Base-by-base conservation (phyloP, 176 grass and related monocot genomes). In the Alopecurus myosuroides region DNA sequence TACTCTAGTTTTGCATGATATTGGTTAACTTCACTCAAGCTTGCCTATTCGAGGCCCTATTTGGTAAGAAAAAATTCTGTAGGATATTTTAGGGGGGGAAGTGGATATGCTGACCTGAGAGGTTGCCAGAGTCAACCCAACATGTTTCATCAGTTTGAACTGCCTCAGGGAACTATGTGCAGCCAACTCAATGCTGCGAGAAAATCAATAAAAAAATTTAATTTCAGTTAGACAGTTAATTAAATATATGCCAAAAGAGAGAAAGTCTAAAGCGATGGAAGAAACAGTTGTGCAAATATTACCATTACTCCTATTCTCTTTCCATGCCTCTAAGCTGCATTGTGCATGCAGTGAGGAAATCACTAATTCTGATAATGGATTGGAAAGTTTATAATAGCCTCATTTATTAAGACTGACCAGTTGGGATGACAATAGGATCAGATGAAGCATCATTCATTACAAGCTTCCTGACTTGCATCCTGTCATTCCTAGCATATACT, bases 151-250 rank as follows among this genome's bases (percentile, higher is more conserved):
- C 77, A 98, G 68, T 25, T 95, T 98, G 39, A 86, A 64, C 74
- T 87, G 40, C 93, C 95, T 89, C 93, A 95, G 19, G 93, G 95
- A 55, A 98, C 93, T 85, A 95, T 91, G 82, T 93, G 95, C 57
- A 95, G 84, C 95, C 95, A 98, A 30, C 65, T 70, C 53, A 91
- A 98, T 17, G 89, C 92, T 71, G 90, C 91, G 91, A 93, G 71
- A 65, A 90, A 71, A 57, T 88, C 42, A 61, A 61, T n/a, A n/a
- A n/a, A n/a, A 1, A 71, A 11, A 34, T 78, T 37, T 45, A 1
- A 7, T 26, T 8, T 15, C 75, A 68, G 23, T 28, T 60, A 51
- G 51, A n/a, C 18, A 85, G 40, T 6, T 60, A n/a, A 28, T 40
- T 48, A 51, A 2, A 73, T 49, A 19, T 2, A 53, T 22, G 49